Base-by-base conservation (phyloP, 2,329 filamentous ascomycete genomes). In the Paramyrothecium roridum region DNA sequence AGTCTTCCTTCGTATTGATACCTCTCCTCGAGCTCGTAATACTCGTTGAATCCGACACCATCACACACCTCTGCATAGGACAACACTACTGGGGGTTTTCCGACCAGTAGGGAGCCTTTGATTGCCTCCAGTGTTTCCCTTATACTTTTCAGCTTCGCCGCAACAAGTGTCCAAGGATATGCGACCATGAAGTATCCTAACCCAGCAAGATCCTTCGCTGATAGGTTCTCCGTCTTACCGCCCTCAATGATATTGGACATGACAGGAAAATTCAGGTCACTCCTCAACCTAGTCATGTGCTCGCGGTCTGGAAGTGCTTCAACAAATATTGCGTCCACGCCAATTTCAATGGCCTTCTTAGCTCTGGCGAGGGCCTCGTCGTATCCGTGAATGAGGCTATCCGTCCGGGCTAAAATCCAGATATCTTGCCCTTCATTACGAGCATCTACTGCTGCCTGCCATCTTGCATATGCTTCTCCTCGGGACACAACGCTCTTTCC, bases 371-470 rank as follows among this genome's bases (percentile, higher is more conserved):
- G 67, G 1, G 75, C 76, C 57, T 80, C 77, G 3, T 78, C 75
- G 63, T 71, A 79, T 2, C 75, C 72, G 34, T 66, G 67, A 50
- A 75, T 73, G 2, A 74, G 61, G 3, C 71, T 64, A 54, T 80
- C 77, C 0, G 76, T 79, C 6, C 77, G 68, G 0, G 75, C 76
- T 3, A 80, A 62, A 43, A 80, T 69, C 53, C 74, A 77, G 30
- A 79, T 78, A 55, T 79, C 77, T 3, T 64, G 61, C 1, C 76
- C 75, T 57, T 76, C 68, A 49, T 79, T 70, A 17, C 76, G 66
- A 3, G 77, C 75, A 53, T 79, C 77, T 4, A 68, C 69, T 1
- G 77, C 77, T 2, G 76, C 78, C 57, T 76, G 74, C 53, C 76
- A 71, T 1, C 77, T 68, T 6, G 76, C 76, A 51, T 70, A 79